Evolutionary conservation across 164 flowering plant genomes (phyloP).

Genomic region (Chloranthus sessilifolius): DNA sequence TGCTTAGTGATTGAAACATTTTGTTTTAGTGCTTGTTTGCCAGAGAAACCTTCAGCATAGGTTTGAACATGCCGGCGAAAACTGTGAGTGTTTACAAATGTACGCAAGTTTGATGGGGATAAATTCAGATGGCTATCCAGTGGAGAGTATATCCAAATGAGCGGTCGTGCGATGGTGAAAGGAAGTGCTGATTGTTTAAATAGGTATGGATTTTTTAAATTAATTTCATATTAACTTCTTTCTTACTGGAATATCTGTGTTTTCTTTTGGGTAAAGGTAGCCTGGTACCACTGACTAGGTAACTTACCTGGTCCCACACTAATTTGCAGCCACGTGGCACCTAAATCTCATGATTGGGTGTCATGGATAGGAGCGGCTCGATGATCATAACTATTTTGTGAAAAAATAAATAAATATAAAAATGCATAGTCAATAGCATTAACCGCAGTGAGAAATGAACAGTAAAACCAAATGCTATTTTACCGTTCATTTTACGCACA

Average conservation of each 20-base stretch:
- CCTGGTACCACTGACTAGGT: no score
- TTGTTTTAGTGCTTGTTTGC: slow-evolving; percentile 91
- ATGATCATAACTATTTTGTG: no score
- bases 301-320: no score
- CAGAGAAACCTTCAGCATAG: slow-evolving; percentile 99
- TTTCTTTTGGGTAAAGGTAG: neutral
- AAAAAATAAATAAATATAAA: no score
- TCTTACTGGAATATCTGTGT: neutral
- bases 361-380: no score
- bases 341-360: no score
- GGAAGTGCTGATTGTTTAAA: slow-evolving; percentile 96
- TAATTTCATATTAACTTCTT: neutral
- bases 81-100: slow-evolving; percentile 98
- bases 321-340: no score
- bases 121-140: slow-evolving; percentile 98
- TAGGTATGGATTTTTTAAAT: slow-evolving; percentile 45
- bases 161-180: slow-evolving; percentile 99
- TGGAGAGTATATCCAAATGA: slow-evolving; percentile 99
- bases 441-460: no score
- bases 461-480: no score
- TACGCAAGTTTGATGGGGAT: slow-evolving; percentile 97
- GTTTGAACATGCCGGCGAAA: slow-evolving; percentile 99
- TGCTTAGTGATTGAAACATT: slow-evolving; percentile 2
- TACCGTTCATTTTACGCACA: no score
- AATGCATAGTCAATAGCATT: no score